A percentile compares a stretch with the other conserved stretches of the same genome.
Evolutionary conservation across 768 basidiomycete genomes (phyloP).

Genomic region (Pulveroboletus ravenelii): DNA sequence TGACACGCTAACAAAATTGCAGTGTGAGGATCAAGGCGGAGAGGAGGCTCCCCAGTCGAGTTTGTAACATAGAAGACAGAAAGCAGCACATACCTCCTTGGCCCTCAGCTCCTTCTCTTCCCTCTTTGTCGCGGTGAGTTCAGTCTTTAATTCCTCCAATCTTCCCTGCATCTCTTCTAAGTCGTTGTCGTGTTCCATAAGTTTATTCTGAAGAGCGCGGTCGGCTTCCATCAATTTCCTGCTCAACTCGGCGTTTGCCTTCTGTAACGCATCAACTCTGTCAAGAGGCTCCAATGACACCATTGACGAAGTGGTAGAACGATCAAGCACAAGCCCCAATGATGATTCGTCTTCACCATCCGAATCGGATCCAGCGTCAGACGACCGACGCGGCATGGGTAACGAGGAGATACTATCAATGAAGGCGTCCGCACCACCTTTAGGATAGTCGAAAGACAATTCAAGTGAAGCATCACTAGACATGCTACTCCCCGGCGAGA

Average conservation of each 20-base stretch:
- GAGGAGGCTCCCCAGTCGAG: background rate
- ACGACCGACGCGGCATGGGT: conserved; percentile 48
- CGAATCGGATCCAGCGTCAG: conserved; percentile 46
- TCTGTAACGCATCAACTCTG: conserved; percentile 65
- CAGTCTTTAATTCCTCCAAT: conserved; percentile 73
- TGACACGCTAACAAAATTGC: conserved; percentile 46
- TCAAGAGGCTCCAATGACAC: conserved; percentile 71
- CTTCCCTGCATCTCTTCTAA: conserved; percentile 73
- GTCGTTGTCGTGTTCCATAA: conserved; percentile 77
- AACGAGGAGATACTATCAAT: conserved; percentile 47
- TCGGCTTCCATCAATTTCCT: conserved; percentile 76
- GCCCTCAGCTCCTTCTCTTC: conserved; percentile 90
- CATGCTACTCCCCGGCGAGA: conserved; percentile 27
- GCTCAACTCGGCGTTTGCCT: conserved; percentile 69
- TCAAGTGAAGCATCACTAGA: conserved; percentile 35
- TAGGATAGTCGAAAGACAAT: conserved; percentile 36
- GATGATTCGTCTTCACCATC: conserved; percentile 46
- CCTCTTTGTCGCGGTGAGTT: conserved; percentile 74
- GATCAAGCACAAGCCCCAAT: conserved; percentile 58
- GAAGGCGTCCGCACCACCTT: conserved; percentile 37
- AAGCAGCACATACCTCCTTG: conserved; percentile 61
- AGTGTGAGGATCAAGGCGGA: conserved; percentile 3
- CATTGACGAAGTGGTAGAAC: conserved; percentile 54
- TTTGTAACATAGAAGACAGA: conserved; percentile 3
- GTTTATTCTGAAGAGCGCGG: conserved; percentile 55